Evolutionary conservation across 805 yeast species (phyloP), one percentile per base, ranked within the genome.

Genomic region (Metschnikowia similis): DNA sequence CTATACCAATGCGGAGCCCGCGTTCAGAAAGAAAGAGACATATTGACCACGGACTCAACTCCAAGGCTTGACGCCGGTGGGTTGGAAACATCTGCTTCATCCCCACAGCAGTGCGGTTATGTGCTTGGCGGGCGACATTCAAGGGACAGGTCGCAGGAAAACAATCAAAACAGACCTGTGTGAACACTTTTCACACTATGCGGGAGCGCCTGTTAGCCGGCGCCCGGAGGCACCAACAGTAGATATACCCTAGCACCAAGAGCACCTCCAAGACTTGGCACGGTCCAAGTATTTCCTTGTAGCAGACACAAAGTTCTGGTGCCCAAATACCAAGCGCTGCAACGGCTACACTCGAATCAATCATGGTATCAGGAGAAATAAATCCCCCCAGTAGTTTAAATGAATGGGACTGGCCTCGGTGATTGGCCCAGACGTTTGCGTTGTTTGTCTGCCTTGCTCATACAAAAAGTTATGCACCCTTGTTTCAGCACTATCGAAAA

Each of bases 1-100:
- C n/a, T 52, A 30, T 13, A 52, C 40, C 7, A 49, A 45, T 32
- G 52, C 37, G 26, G 37, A 31, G 5, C 45, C 45, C 16, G 45
- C 16, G 35, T 41, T 41, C 30, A 41, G 21, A 21, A 34, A 41
- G 34, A n/a, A 21, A 16, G 13, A 32, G 26, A 17, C 13, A 30
- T 17, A 21, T 1, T 21, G 2, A 16, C 14, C 7, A 17, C 4
- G 9, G 4, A 34, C 30, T 26, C 10, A n/a, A 41, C 8, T 21
- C 17, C n/a, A 13, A n/a, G 11, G 6, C 14, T n/a, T 7, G 41
- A 7, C 4, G 11, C 8, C 17, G 4, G 11, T 38, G 41, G 41
- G 27, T 2, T n/a, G 41, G 16, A n/a, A 8, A 13, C 17, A 10
- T 14, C 27, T 27, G 41, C 41, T 26, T 4, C 13, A 41, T 29